Evolutionary conservation across 2,329 filamentous ascomycete species (phyloP), one percentile per base, ranked within the genome.

Genomic region (Capronia americana): DNA sequence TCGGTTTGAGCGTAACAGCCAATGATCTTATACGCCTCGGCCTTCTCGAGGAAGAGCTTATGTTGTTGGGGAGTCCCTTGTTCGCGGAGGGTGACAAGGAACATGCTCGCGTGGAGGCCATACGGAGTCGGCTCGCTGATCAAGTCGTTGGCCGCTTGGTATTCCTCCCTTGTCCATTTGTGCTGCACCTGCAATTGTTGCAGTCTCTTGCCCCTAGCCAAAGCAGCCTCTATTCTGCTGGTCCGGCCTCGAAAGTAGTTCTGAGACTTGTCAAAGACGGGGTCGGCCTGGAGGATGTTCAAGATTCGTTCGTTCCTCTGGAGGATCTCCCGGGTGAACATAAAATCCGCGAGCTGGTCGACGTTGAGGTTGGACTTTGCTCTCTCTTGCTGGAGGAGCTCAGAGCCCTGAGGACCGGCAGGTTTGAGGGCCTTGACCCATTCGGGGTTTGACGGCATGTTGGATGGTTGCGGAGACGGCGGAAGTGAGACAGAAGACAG

Each of bases 1-100:
- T 93, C 91, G 0, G 91, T 93, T 78, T 93, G 91, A 7, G 90
- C 90, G 73, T 93, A 93, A 74, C 90, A 93, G 61, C 91, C 91
- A 70, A 92, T 90, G 73, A 88, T 86, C 74, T 92, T 82, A 78
- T 92, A 92, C 50, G 85, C 85, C 71, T 87, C 81, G 0, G 90
- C 90, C 44, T 82, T 86, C 74, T 90, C 86, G 38, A 92, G 83
- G 81, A 91, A 93, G 64, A 88, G 81, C 76, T 90, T 87, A 73
- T 90, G 88, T 76, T 93, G 91, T 74, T 90, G 89, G 0, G 89
- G 85, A 4, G 87, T 91, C 30, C 88, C 87, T 80, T 93, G 91
- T 71, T 90, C 89, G 30, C 85, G 82, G 34, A 92, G 82, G 0
- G 90, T 92, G 78, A 87, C 86, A 77, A 89, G 77, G 77, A 89